A percentile compares a stretch with the other conserved stretches of the same genome.
These are phyloP conservation scores for Xanthoconium stramineum DNA, from an alignment of 768 basidiomycete species.

Conservation along the genomic window DNA sequence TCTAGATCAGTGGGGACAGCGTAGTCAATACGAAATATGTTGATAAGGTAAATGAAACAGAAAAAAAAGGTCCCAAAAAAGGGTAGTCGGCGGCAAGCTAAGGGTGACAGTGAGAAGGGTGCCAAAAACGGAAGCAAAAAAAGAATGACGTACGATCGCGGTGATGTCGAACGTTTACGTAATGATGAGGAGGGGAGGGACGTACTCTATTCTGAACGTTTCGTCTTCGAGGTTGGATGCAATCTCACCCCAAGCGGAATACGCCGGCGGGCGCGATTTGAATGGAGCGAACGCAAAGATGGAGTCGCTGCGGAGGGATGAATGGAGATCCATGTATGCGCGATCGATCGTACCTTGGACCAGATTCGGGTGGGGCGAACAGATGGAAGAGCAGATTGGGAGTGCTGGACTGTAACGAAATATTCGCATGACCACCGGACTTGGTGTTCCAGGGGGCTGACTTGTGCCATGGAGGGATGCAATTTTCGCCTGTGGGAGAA, in stretches of 20 bases:
- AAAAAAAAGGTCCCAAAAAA: constrained; percentile 21
- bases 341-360: constrained; percentile 34
- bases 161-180: constrained; percentile 27
- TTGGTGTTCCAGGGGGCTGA: constrained; percentile 32
- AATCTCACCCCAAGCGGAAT: constrained; percentile 72
- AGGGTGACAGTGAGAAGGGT: constrained; percentile 19
- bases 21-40: constrained; percentile 11
- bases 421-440: constrained; percentile 39
- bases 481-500: constrained; percentile 27
- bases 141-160: constrained; percentile 24
- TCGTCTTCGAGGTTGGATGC: constrained; percentile 72
- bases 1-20: constrained; percentile 38
- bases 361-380: constrained; percentile 69
- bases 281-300: constrained; percentile 28
- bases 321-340: constrained; percentile 14
- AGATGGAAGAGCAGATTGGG: constrained; percentile 68
- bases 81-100: constrained; percentile 13
- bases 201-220: constrained; percentile 79
- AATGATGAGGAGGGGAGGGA: constrained; percentile 35
- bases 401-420: constrained; percentile 58
- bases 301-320: constrained; percentile 36
- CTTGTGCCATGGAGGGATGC: constrained; percentile 28
- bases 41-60: constrained; percentile 27
- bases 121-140: constrained; percentile 14
- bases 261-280: constrained; percentile 44